Percentiles rank a stretch among this genome's conserved stretches.
Evolutionary conservation across 352 stramenopile genomes (phyloP).

Genomic region (Pythium apleroticum): DNA sequence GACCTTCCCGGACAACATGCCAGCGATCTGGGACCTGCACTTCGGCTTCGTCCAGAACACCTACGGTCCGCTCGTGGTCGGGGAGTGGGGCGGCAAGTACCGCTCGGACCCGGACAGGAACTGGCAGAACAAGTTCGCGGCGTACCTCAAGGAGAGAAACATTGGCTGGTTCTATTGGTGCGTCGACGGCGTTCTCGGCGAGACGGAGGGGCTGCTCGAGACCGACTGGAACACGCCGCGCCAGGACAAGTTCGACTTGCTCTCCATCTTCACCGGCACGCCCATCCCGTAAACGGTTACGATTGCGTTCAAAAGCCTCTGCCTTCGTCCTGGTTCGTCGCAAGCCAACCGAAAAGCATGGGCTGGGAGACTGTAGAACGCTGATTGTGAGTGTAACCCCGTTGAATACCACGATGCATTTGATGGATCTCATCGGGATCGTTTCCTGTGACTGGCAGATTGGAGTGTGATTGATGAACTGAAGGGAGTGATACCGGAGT

Average conservation of each 20-base stretch:
- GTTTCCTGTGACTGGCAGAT: background rate
- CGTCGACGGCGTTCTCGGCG: constrained; percentile 61
- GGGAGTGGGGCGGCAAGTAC: constrained; percentile 60
- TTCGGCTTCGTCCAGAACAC: constrained; percentile 42
- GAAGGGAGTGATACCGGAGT: background rate
- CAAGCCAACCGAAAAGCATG: no score
- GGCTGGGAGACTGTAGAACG: background rate
- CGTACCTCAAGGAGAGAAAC: constrained; percentile 33
- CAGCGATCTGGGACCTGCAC: constrained; percentile 52
- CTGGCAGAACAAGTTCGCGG: constrained; percentile 50
- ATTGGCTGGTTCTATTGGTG: constrained; percentile 63
- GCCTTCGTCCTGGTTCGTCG: background rate
- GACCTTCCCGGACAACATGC: constrained; percentile 46
- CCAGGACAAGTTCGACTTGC: constrained; percentile 41
- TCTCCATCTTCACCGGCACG: constrained; percentile 44
- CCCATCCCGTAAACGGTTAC: constrained; percentile 15
- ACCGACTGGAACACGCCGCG: constrained; percentile 58
- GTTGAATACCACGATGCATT: background rate
- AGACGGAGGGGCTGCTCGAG: constrained; percentile 58
- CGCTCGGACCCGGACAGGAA: constrained; percentile 32
- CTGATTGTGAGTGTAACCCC: background rate
- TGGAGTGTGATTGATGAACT: background rate
- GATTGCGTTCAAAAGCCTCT: background rate
- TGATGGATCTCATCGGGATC: background rate
- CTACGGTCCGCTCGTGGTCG: constrained; percentile 44